A percentile compares a stretch with the other conserved stretches of the same genome.
These are phyloP conservation scores for Meredithiella fracta DNA, from an alignment of 2,329 filamentous ascomycete species.

Conservation along the genomic window DNA sequence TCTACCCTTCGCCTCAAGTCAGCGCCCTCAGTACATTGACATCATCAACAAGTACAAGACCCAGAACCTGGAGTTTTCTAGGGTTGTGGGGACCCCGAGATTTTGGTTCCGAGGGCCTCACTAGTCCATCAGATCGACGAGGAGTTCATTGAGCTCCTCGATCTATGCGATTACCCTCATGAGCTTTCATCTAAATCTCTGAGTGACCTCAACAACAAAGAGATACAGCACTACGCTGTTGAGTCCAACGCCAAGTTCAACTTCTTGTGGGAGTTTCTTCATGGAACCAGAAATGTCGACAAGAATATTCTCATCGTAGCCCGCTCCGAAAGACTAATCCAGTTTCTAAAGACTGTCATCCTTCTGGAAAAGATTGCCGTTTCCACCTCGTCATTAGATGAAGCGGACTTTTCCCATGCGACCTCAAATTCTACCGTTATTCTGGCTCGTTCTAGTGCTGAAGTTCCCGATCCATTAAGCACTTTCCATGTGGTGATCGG, in stretches of 20 bases:
- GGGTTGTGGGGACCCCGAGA: constrained; percentile 26
- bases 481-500: constrained; percentile 35
- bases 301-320: constrained; percentile 38
- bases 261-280: constrained; percentile 40
- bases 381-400: constrained; percentile 20
- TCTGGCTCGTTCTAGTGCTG: constrained; percentile 27
- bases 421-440: constrained; percentile 25
- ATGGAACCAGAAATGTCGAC: constrained; percentile 26
- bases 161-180: constrained; percentile 41
- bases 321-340: constrained; percentile 31
- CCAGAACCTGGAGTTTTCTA: constrained; percentile 30
- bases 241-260: constrained; percentile 43
- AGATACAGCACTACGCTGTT: constrained; percentile 35
- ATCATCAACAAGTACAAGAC: constrained; percentile 28
- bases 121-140: constrained; percentile 32
- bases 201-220: constrained; percentile 23
- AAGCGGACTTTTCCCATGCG: constrained; percentile 19
- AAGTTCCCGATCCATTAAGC: constrained; percentile 22
- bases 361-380: constrained; percentile 24
- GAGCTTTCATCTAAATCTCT: constrained; percentile 30
- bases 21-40: constrained; percentile 35
- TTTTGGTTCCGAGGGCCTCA: constrained; percentile 23
- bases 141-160: constrained; percentile 34
- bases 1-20: constrained; percentile 37
- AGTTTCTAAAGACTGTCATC: constrained; percentile 36